These are phyloP conservation scores for Colletotrichum lindemuthianum DNA, from an alignment of 2,329 filamentous ascomycete species.

Conservation along the genomic window DNA sequence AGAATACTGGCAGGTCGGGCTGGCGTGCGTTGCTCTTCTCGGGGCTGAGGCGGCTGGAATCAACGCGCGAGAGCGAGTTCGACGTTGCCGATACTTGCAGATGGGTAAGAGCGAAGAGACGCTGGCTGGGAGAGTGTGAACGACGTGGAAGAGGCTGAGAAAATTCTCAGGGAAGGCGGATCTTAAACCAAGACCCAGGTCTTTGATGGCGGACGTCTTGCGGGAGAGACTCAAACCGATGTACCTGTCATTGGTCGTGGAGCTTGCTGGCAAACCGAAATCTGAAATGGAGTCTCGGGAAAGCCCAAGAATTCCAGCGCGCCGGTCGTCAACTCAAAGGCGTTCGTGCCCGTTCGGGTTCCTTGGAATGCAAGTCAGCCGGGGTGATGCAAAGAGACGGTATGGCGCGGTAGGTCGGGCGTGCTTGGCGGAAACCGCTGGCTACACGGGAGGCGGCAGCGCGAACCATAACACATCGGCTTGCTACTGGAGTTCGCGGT, in stretches of 20 bases:
- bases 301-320: slow-evolving; percentile 31
- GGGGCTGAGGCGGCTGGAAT: slow-evolving; percentile 17
- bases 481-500: slow-evolving; percentile 33
- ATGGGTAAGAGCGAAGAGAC: background rate
- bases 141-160: slow-evolving; percentile 8
- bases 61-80: background rate
- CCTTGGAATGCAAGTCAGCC: slow-evolving; percentile 35
- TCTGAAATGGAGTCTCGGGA: slow-evolving; percentile 35
- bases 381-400: background rate
- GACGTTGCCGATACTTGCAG: slow-evolving; percentile 1
- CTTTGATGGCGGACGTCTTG: slow-evolving; percentile 24
- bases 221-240: slow-evolving; percentile 24
- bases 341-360: slow-evolving; percentile 23
- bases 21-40: background rate
- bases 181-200: slow-evolving; percentile 32
- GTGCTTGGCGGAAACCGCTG: slow-evolving; percentile 29
- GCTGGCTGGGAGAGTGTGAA: slow-evolving; percentile 8
- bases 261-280: slow-evolving; percentile 33
- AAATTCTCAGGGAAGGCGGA: slow-evolving; percentile 19
- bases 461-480: slow-evolving; percentile 21
- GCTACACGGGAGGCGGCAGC: slow-evolving; percentile 26
- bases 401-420: background rate
- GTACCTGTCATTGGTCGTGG: slow-evolving; percentile 31
- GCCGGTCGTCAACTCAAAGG: slow-evolving; percentile 32
- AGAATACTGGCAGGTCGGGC: slow-evolving; percentile 12